phyloP scores from a whole-genome alignment of 441 rosid species.

The Rhodomyrtus psidioides region DNA sequence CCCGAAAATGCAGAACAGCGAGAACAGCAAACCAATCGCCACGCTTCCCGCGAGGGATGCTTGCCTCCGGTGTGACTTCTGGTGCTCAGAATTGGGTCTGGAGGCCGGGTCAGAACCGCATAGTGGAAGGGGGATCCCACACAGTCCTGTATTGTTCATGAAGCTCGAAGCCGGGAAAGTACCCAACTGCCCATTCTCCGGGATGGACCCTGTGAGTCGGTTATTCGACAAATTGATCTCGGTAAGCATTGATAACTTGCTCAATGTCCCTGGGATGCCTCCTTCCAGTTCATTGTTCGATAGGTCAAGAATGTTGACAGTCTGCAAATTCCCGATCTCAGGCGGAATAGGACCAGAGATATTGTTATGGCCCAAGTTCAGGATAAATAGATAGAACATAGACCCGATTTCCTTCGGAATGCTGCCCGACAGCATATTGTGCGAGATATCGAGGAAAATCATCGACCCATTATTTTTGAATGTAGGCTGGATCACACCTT shows the following conservation, averaged over 20 bases:
- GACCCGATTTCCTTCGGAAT: constrained; percentile 80
- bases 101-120: background rate
- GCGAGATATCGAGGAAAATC: constrained; percentile 83
- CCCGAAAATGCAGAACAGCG: constrained; percentile 66
- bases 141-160: constrained; percentile 1
- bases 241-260: constrained; percentile 42
- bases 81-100: background rate
- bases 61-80: constrained; percentile 37
- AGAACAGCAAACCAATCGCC: constrained; percentile 75
- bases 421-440: constrained; percentile 57
- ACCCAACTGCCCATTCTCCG: constrained; percentile 7
- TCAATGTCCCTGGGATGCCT: constrained; percentile 29
- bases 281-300: constrained; percentile 40
- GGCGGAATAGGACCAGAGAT: constrained; percentile 64
- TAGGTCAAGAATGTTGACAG: constrained; percentile 65
- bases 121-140: constrained; percentile 2
- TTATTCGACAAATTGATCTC: constrained; percentile 26
- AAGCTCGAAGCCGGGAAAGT: constrained; percentile 3
- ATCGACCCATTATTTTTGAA: constrained; percentile 86
- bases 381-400: constrained; percentile 57
- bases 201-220: constrained; percentile 5
- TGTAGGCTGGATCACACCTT: constrained; percentile 59
- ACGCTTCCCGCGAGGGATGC: constrained; percentile 51
- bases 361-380: constrained; percentile 75
- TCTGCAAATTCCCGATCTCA: constrained; percentile 57